phyloP scores from a whole-genome alignment of 2,329 filamentous ascomycete genomes.

The Elsinoe batatas region DNA sequence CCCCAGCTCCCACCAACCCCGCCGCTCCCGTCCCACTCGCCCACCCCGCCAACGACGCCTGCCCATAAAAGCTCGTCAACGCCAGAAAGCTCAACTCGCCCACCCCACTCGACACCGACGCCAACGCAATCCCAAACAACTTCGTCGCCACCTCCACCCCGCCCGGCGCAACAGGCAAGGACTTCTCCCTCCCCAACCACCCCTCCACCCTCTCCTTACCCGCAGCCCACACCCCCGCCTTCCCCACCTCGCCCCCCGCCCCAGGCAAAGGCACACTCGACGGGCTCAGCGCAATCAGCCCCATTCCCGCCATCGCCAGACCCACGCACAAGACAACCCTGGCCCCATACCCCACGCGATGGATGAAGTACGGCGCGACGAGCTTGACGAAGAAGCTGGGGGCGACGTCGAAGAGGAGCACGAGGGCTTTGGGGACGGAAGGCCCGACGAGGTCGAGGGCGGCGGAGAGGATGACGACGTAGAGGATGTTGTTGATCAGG shows the following conservation, averaged over 20 bases:
- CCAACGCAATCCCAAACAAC: constrained; percentile 72
- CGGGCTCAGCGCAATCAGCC: constrained; percentile 74
- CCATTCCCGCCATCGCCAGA: constrained; percentile 76
- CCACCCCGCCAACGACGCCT: constrained; percentile 80
- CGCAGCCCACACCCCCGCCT: neutral
- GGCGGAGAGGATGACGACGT: constrained; percentile 90
- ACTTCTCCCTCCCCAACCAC: constrained; percentile 2
- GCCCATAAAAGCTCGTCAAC: constrained; percentile 87
- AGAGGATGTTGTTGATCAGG: constrained; percentile 93
- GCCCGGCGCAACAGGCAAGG: constrained; percentile 16
- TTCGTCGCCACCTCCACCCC: constrained; percentile 56
- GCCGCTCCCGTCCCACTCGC: constrained; percentile 85
- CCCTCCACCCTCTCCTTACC: constrained; percentile 2
- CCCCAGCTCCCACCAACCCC: constrained; percentile 73
- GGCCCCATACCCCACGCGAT: constrained; percentile 67
- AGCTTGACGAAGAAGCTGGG: constrained; percentile 85
- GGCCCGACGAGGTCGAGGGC: constrained; percentile 91
- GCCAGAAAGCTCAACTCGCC: constrained; percentile 88
- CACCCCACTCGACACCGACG: constrained; percentile 73
- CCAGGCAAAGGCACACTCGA: constrained; percentile 10
- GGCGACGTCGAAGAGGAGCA: constrained; percentile 85
- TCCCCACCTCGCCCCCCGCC: constrained; percentile 30
- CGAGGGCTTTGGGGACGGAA: constrained; percentile 74
- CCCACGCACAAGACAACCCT: constrained; percentile 66
- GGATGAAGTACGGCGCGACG: constrained; percentile 86